These are phyloP conservation scores for Guadua angustifolia DNA, from an alignment of 176 grass and related monocot species.

Conservation along the genomic window DNA sequence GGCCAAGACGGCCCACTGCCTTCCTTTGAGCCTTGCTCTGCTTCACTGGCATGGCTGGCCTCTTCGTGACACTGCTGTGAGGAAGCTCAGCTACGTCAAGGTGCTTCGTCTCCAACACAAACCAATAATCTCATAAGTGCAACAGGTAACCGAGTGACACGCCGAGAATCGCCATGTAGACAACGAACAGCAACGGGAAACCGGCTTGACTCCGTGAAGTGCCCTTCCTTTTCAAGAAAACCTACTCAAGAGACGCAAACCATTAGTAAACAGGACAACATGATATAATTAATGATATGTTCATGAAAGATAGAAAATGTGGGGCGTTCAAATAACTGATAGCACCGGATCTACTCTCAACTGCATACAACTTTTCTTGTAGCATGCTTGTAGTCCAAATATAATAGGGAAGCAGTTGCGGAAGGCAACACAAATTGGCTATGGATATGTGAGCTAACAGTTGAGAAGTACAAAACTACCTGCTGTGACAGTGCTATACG, in stretches of 20 bases:
- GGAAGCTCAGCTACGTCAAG: neutral
- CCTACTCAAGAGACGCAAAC: conserved; percentile 18
- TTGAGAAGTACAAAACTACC: neutral
- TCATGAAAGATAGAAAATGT: neutral
- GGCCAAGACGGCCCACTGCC: no score
- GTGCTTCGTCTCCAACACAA: conserved; percentile 8
- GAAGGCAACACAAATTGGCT: neutral
- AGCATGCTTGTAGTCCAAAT: neutral
- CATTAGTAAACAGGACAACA: neutral
- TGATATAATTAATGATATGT: neutral
- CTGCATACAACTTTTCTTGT: neutral
- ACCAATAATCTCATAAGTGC: conserved; percentile 48
- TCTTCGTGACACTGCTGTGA: neutral
- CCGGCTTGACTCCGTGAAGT: conserved; percentile 11
- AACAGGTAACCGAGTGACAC: conserved; percentile 70
- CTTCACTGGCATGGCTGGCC: no score
- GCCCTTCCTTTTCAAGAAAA: conserved; percentile 36
- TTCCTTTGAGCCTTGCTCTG: no score
- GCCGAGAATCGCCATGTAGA: conserved; percentile 40
- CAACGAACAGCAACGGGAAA: conserved; percentile 44
- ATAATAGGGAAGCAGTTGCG: neutral
- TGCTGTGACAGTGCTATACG: neutral
- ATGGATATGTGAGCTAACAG: neutral
- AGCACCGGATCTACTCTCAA: neutral
- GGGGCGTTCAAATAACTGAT: neutral